These are phyloP conservation scores for Auricularia cornea DNA, from an alignment of 768 basidiomycete genomes.

Conservation along the genomic window DNA sequence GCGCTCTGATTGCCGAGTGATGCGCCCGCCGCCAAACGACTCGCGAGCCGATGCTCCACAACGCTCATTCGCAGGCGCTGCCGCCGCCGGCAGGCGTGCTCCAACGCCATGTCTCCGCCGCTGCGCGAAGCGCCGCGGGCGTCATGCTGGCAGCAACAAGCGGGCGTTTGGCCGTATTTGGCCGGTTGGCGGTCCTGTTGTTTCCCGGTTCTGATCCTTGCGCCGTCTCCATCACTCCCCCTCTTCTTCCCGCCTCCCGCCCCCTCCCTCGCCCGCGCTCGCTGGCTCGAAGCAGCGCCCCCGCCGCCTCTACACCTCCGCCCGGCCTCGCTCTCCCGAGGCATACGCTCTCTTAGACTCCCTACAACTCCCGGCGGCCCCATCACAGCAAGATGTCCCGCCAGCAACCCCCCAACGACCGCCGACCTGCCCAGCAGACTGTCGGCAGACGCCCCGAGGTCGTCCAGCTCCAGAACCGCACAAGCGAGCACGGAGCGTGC, in stretches of 20 bases:
- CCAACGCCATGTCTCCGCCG: too few species aligned
- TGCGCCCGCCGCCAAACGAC: too few species aligned
- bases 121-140: too few species aligned
- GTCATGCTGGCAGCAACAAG: not conserved
- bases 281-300: not conserved
- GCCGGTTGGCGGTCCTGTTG: not conserved
- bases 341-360: not conserved
- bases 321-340: not conserved
- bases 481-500: not conserved
- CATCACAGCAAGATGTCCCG: not conserved
- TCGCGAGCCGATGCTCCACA: too few species aligned
- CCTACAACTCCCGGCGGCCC: not conserved
- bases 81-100: too few species aligned
- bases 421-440: not conserved
- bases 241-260: not conserved
- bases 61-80: too few species aligned
- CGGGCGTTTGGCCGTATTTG: not conserved
- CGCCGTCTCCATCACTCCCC: not conserved
- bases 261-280: not conserved
- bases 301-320: not conserved
- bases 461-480: not conserved
- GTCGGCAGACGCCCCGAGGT: not conserved
- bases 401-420: not conserved
- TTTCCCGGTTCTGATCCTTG: not conserved
- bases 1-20: too few species aligned